Conservation (phyloP, 176 grass and related monocot genomes). For the Thalia dealbata region DNA sequence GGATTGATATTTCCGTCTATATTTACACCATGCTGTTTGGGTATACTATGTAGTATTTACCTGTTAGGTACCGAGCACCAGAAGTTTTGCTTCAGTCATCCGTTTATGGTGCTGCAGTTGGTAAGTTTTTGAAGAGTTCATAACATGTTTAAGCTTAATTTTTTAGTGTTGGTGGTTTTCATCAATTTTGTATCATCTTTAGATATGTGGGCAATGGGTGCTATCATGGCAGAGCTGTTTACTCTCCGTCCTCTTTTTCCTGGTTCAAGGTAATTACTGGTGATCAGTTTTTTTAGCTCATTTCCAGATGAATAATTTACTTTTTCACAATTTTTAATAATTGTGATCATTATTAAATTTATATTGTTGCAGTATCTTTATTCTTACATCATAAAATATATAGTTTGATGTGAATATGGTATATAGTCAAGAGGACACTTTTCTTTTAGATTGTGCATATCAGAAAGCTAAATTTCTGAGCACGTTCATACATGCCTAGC, state of each 20-base stretch:
- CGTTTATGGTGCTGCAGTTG: slow-evolving; percentile 84
- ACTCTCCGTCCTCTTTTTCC: slow-evolving; percentile 93
- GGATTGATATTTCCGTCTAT: not conserved
- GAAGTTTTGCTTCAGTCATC: slow-evolving; percentile 94
- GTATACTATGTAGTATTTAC: slow-evolving; percentile 10
- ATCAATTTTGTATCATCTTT: slow-evolving; percentile 1
- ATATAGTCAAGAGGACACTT: no score
- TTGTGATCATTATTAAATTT: not conserved
- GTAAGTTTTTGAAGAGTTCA: slow-evolving; percentile 20
- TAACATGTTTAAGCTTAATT: no score
- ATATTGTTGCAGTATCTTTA: not conserved
- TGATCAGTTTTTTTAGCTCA: not conserved
- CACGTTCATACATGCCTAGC: no score
- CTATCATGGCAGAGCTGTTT: slow-evolving; percentile 95
- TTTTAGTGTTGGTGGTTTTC: not conserved
- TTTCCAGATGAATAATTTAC: no score
- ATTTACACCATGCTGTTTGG: not conserved
- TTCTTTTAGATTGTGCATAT: no score
- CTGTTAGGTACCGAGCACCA: slow-evolving; percentile 86
- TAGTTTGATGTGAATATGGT: no score
- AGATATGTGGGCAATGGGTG: slow-evolving; percentile 99
- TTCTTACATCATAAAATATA: no score
- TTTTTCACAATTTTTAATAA: no score
- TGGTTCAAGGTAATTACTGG: slow-evolving; percentile 59
- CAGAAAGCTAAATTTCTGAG: no score